A percentile compares a stretch with the other conserved stretches of the same genome.
Conservation (phyloP, 805 yeast genomes). For the Phaffomyces opuntiae region DNA sequence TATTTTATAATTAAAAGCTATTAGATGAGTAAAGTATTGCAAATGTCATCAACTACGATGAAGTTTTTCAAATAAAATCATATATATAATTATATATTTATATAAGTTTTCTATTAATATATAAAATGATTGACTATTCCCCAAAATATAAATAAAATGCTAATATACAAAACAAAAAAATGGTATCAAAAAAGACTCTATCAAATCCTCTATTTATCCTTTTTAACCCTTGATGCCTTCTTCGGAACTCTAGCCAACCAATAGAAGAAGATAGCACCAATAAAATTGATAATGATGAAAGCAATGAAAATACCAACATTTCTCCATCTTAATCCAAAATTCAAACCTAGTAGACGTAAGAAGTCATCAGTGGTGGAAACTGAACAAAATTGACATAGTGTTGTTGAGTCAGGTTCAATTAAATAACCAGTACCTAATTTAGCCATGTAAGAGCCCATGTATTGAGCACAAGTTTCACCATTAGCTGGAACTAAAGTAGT, state of each 20-base stretch:
- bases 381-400: slow-evolving; percentile 53
- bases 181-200: too few relatives aligned
- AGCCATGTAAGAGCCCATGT: slow-evolving; percentile 32
- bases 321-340: slow-evolving; percentile 54
- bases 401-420: slow-evolving; percentile 27
- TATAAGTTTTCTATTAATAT: too few relatives aligned
- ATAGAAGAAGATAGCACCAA: slow-evolving; percentile 41
- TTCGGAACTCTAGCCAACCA: slow-evolving; percentile 69
- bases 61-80: too few relatives aligned
- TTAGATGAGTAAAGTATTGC: too few relatives aligned
- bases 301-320: slow-evolving; percentile 49
- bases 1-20: too few relatives aligned
- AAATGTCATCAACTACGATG: too few relatives aligned
- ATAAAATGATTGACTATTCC: too few relatives aligned
- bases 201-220: background rate
- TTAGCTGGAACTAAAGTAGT: slow-evolving; percentile 43
- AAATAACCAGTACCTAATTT: slow-evolving; percentile 21
- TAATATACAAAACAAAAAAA: too few relatives aligned
- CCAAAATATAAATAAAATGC: too few relatives aligned
- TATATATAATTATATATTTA: too few relatives aligned
- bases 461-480: slow-evolving; percentile 53
- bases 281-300: slow-evolving; percentile 32
- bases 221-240: slow-evolving; percentile 31
- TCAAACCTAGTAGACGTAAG: slow-evolving; percentile 35
- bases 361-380: slow-evolving; percentile 51